Evolutionary conservation across 83 land plant species (phyloP).

Genomic region (Isoetes engelmannii): DNA sequence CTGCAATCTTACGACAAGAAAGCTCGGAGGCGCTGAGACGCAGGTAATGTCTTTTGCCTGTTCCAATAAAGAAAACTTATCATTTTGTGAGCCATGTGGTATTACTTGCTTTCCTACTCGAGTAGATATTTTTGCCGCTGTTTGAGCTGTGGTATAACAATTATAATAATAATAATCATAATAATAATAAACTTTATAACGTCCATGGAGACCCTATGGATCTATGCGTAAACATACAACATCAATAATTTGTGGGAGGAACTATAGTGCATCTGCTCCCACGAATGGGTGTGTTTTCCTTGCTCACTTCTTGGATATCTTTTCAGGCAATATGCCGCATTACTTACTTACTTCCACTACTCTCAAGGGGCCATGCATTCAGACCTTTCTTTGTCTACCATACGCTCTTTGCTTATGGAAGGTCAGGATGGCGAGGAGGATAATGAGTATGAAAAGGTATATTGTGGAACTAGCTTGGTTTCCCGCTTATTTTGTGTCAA

Average conservation of each 20-base stretch:
- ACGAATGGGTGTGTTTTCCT: too few relatives aligned
- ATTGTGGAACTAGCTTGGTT: neutral
- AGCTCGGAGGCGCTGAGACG: constrained; percentile 79
- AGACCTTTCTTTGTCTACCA: constrained; percentile 62
- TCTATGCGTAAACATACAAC: too few relatives aligned
- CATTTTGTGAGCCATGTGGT: too few relatives aligned
- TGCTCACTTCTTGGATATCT: neutral
- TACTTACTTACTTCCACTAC: constrained; percentile 83
- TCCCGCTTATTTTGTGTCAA: neutral
- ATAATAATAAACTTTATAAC: too few relatives aligned
- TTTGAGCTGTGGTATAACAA: too few relatives aligned
- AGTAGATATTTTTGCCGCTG: too few relatives aligned
- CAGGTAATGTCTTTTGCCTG: constrained; percentile 42
- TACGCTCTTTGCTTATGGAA: constrained; percentile 56
- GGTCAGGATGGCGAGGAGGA: constrained; percentile 78
- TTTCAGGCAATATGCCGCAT: constrained; percentile 80
- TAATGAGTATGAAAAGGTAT: constrained; percentile 61
- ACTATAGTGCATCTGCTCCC: too few relatives aligned
- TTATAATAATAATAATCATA: too few relatives aligned
- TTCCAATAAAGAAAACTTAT: neutral
- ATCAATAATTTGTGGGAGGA: too few relatives aligned
- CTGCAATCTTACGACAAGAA: constrained; percentile 68
- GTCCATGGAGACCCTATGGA: too few relatives aligned
- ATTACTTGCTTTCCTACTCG: too few relatives aligned
- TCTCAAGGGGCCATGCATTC: constrained; percentile 74